A percentile compares a stretch with the other conserved stretches of the same genome.
These are phyloP conservation scores for Fusarium secorum DNA, from an alignment of 2,329 filamentous ascomycete species.

Conservation along the genomic window DNA sequence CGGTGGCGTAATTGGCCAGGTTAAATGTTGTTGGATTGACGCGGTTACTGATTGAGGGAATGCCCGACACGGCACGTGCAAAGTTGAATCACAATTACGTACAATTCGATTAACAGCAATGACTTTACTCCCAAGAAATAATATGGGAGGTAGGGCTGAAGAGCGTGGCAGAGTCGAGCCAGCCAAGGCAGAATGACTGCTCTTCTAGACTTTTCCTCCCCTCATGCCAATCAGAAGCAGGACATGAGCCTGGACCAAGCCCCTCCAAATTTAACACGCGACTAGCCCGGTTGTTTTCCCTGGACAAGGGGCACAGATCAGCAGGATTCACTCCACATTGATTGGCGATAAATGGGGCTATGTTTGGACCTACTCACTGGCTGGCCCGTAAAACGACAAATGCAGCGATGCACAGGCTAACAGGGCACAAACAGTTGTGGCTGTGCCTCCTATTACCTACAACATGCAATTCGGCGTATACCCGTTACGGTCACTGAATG, in stretches of 20 bases:
- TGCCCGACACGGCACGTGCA: background rate
- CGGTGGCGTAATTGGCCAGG: background rate
- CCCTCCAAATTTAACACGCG: conserved; percentile 4
- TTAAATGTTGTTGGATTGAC: background rate
- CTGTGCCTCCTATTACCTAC: background rate
- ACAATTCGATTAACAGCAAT: background rate
- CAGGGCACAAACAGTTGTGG: background rate
- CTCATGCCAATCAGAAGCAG: background rate
- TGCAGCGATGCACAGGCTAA: background rate
- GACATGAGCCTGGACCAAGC: background rate
- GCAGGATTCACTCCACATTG: background rate
- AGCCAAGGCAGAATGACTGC: background rate
- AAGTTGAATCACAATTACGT: background rate
- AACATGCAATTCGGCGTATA: background rate
- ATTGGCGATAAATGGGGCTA: background rate
- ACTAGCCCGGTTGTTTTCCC: background rate
- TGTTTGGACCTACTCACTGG: background rate
- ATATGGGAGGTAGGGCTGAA: background rate
- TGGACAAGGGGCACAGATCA: background rate
- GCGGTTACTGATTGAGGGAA: background rate
- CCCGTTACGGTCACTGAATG: background rate
- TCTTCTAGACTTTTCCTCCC: background rate
- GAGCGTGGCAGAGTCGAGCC: background rate
- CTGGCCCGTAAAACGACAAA: background rate
- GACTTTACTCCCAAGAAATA: background rate